These are phyloP conservation scores for Phoma sp. DNA, from an alignment of 2,329 filamentous ascomycete species.

Conservation along the genomic window DNA sequence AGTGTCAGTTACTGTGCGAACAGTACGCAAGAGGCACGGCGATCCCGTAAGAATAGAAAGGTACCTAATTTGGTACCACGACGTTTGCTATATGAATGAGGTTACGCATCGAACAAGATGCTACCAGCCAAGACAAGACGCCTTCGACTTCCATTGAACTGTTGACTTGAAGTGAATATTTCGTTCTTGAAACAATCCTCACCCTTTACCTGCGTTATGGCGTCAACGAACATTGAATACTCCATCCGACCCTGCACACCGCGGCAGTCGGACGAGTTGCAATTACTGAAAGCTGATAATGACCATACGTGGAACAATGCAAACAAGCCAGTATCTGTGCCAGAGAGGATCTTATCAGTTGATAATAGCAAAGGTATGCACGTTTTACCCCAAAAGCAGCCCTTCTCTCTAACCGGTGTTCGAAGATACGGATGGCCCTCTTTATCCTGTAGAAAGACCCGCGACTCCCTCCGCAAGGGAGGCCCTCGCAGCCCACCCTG, in stretches of 20 bases:
- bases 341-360: not conserved
- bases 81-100: slow-evolving; percentile 5
- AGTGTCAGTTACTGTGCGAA: slow-evolving; percentile 5
- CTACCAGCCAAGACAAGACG: not conserved
- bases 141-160: not conserved
- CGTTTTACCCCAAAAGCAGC: not conserved
- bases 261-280: slow-evolving; percentile 1
- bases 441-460: slow-evolving; percentile 3
- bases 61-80: not conserved
- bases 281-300: not conserved
- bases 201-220: not conserved
- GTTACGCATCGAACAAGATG: not conserved
- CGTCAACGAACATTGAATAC: slow-evolving; percentile 3
- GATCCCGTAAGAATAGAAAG: slow-evolving; percentile 1
- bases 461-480: not conserved
- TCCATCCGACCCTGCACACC: not conserved
- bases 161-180: not conserved
- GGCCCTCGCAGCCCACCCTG: not conserved
- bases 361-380: slow-evolving; percentile 6
- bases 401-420: slow-evolving; percentile 2
- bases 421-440: not conserved
- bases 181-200: not conserved
- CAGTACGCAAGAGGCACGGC: slow-evolving; percentile 11
- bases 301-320: slow-evolving; percentile 2
- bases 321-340: not conserved